Conservation (phyloP, 2,329 filamentous ascomycete species). For the Didymella glomerata region DNA sequence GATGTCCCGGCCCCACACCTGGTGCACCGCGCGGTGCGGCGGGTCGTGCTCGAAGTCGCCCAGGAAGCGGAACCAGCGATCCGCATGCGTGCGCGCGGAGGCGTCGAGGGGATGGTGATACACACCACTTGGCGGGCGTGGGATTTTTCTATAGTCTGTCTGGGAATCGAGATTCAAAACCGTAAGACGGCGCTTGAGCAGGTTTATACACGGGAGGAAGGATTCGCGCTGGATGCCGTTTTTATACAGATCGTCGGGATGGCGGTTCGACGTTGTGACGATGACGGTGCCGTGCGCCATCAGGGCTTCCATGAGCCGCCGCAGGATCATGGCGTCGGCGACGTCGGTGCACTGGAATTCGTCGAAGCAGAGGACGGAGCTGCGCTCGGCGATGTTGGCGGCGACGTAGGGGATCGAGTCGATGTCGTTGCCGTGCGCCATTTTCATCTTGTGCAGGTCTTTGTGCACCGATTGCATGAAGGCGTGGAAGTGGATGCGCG, state of each 20-base stretch:
- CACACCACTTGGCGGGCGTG: constrained; percentile 88
- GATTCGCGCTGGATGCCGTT: constrained; percentile 96
- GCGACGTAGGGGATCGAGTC: constrained; percentile 92
- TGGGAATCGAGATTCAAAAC: constrained; percentile 95
- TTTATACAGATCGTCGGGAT: constrained; percentile 95
- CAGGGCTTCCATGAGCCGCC: constrained; percentile 84
- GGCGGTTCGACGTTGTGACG: constrained; percentile 95
- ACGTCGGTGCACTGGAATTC: constrained; percentile 99
- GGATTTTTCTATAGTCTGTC: constrained; percentile 97
- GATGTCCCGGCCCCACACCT: constrained; percentile 93
- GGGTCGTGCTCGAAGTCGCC: constrained; percentile 80
- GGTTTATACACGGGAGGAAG: constrained; percentile 93
- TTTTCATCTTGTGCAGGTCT: constrained; percentile 87
- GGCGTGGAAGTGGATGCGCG: constrained; percentile 96
- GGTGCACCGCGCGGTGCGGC: constrained; percentile 79
- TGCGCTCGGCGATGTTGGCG: constrained; percentile 87
- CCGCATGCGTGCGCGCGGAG: constrained; percentile 79
- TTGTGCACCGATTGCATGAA: constrained; percentile 99
- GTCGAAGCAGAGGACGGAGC: constrained; percentile 93
- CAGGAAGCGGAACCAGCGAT: constrained; percentile 95
- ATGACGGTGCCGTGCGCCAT: constrained; percentile 98
- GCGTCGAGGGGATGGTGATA: constrained; percentile 89
- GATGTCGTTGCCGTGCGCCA: constrained; percentile 85
- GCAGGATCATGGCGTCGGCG: constrained; percentile 96
- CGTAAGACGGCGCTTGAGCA: constrained; percentile 82